Percentiles rank a stretch among this genome's conserved stretches.
These are phyloP conservation scores for Ballota nigra DNA, from an alignment of 257 asterid species.

Conservation along the genomic window DNA sequence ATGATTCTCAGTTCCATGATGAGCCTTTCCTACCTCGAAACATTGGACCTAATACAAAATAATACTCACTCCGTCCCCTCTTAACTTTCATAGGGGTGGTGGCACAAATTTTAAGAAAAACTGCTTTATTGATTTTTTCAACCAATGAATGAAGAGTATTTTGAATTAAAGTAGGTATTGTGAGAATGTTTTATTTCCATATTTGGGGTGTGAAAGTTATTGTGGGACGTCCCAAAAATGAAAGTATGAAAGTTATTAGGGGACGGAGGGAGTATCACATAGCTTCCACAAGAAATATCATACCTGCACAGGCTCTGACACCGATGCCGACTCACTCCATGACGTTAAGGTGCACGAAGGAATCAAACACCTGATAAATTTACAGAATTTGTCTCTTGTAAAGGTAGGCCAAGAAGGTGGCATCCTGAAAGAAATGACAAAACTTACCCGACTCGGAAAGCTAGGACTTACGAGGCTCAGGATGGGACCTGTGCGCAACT, in stretches of 20 bases:
- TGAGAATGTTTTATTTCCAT: too few relatives aligned
- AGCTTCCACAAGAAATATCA: slow-evolving; percentile 39
- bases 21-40: slow-evolving; percentile 31
- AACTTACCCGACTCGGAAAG: slow-evolving; percentile 35
- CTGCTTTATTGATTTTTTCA: too few relatives aligned
- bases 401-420: slow-evolving; percentile 20
- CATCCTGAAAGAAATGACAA: slow-evolving; percentile 21
- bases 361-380: slow-evolving; percentile 4
- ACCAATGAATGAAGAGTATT: too few relatives aligned
- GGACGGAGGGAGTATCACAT: too few relatives aligned
- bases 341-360: slow-evolving; percentile 28
- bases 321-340: background rate
- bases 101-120: too few relatives aligned
- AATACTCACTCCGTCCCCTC: too few relatives aligned
- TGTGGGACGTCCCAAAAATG: too few relatives aligned
- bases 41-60: slow-evolving; percentile 35
- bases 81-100: too few relatives aligned
- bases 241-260: too few relatives aligned
- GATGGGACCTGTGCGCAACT: slow-evolving; percentile 29
- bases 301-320: slow-evolving; percentile 36
- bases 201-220: too few relatives aligned
- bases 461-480: slow-evolving; percentile 35
- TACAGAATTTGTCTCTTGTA: slow-evolving; percentile 5
- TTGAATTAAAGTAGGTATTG: too few relatives aligned
- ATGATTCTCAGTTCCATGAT: slow-evolving; percentile 26